Base-by-base conservation (phyloP, 352 stramenopile species). In the Phytophthora multivora region DNA sequence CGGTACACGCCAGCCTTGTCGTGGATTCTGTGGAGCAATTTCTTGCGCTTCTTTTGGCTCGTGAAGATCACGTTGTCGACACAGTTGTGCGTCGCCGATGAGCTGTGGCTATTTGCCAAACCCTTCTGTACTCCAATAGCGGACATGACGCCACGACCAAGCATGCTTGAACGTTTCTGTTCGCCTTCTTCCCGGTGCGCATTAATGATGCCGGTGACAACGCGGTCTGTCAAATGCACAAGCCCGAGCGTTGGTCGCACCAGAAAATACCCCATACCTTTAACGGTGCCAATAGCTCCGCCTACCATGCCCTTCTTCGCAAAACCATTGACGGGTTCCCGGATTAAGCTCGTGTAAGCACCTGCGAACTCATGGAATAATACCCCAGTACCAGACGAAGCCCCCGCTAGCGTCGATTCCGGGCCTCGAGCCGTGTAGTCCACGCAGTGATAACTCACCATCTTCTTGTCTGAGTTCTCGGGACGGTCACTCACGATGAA, bases 401-500 rank as follows among this genome's bases (percentile, higher is more conserved):
- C 45, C 28, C 63, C 63, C 45, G 57, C 53, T 21, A 73, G 16
- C 41, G 69, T 39, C 10, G 59, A 69, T 45, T 40, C 51, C 18
- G 79, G 79, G 5, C 67, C 63, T 19, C 74, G 60, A 62, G 62
- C 57, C 5, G 63, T 58, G 35, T 83, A 83, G 23, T 79, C 64
- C 46, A 80, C 67, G 6, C 47, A 62, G 26, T 76, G 62, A 38
- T 81, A 79, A 15, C 59, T 49, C 28, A 79, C 13, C 4, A 74
- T 18, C 6, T 61, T 64, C 31, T 67, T 66, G 35, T 42, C 30
- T 18, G 43, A 45, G 16, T 77, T 73, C 23, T 59, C 67, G 15
- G 35, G 42, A 23, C 64, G 49, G 4, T 60, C 50, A 28, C 42
- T 61, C 8, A 81, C 28, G 4, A 78, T 59, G 25, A 65, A 77